phyloP scores from a whole-genome alignment of 768 basidiomycete genomes.

The Boletus rufocinnamomeus region DNA sequence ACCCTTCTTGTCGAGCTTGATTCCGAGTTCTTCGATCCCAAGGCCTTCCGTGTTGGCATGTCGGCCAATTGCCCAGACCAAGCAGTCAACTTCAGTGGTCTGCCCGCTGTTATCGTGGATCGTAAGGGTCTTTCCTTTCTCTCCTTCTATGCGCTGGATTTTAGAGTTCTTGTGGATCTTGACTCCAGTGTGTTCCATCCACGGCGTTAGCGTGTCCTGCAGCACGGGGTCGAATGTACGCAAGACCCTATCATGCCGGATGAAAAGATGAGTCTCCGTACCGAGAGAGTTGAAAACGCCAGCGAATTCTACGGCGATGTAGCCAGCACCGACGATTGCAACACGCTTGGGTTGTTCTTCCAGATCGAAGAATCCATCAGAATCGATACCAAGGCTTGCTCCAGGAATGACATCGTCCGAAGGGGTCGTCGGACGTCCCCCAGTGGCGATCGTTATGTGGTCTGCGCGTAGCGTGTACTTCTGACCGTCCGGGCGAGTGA shows the following conservation, averaged over 20 bases:
- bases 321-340: slow-evolving; percentile 94
- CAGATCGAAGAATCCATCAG: slow-evolving; percentile 96
- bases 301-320: slow-evolving; percentile 96
- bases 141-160: slow-evolving; percentile 75
- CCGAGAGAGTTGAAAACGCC: slow-evolving; percentile 92
- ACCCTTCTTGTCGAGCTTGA: slow-evolving; percentile 77
- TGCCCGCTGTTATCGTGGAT: slow-evolving; percentile 77
- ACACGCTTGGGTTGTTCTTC: slow-evolving; percentile 90
- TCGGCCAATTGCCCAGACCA: slow-evolving; percentile 96
- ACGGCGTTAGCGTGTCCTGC: slow-evolving; percentile 79
- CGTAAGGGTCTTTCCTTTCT: slow-evolving; percentile 68
- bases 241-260: slow-evolving; percentile 86
- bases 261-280: slow-evolving; percentile 88
- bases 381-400: slow-evolving; percentile 85
- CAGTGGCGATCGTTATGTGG: slow-evolving; percentile 81
- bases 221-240: slow-evolving; percentile 90
- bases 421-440: slow-evolving; percentile 82
- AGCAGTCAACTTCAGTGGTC: slow-evolving; percentile 77
- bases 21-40: slow-evolving; percentile 74
- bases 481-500: slow-evolving; percentile 65
- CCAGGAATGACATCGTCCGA: slow-evolving; percentile 82
- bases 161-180: slow-evolving; percentile 79
- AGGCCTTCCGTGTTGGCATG: slow-evolving; percentile 76
- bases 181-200: slow-evolving; percentile 96
- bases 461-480: slow-evolving; percentile 76